Conservation (phyloP, 345 rosid species). For the Pugionium dolabratum region DNA sequence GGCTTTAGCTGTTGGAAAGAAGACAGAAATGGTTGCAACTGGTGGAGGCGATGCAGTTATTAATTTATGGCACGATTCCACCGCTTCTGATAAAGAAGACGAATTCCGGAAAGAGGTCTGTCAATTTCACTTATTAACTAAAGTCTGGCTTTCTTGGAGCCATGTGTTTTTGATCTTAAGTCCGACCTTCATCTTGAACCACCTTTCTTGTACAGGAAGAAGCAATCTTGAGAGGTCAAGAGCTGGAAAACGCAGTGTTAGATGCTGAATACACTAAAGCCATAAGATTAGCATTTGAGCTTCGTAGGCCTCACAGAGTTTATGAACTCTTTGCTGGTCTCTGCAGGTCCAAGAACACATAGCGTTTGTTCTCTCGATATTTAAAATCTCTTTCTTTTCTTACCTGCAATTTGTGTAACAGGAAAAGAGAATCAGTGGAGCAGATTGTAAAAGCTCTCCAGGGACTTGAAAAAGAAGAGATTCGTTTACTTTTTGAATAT, state of each 20-base stretch:
- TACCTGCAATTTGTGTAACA: constrained; percentile 36
- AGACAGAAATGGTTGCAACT: constrained; percentile 86
- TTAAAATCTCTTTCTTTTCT: constrained; percentile 14
- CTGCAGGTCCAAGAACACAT: constrained; percentile 55
- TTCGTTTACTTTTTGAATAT: constrained; percentile 69
- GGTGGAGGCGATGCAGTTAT: constrained; percentile 89
- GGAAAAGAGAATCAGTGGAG: constrained; percentile 56
- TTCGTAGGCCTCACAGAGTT: constrained; percentile 78
- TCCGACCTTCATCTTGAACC: constrained; percentile 22
- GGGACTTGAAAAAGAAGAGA: constrained; percentile 68
- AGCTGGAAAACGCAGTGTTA: constrained; percentile 80
- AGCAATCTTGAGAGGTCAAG: constrained; percentile 74
- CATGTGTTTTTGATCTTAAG: constrained; percentile 4
- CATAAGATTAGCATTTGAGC: constrained; percentile 81
- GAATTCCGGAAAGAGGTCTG: constrained; percentile 88
- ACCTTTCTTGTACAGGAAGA: constrained; percentile 59
- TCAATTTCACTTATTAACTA: constrained; percentile 14
- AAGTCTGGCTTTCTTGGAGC: constrained; percentile 7
- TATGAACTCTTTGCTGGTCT: constrained; percentile 68
- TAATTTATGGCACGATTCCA: constrained; percentile 91
- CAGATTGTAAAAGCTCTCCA: constrained; percentile 65
- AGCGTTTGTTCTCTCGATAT: constrained; percentile 1
- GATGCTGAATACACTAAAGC: constrained; percentile 82
- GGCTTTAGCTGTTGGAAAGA: constrained; percentile 94
- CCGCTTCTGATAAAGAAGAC: constrained; percentile 79